These are phyloP conservation scores for Saccharomycopsis lassenensis DNA, from an alignment of 805 yeast genomes.

Conservation along the genomic window DNA sequence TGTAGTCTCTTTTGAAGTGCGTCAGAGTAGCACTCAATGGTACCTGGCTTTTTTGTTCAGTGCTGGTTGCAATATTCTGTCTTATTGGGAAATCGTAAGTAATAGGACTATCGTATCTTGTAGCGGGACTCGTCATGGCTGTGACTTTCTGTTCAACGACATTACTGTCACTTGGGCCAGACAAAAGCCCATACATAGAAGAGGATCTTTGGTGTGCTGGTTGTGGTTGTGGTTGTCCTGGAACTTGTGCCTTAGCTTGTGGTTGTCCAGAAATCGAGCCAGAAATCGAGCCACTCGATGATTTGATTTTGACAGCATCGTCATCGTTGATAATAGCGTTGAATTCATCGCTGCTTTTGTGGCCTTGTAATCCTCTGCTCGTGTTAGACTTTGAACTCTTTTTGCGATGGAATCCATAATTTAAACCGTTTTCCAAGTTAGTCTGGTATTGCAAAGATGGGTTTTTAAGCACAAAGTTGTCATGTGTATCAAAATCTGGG, in stretches of 20 bases:
- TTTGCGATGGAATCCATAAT: conserved; percentile 13
- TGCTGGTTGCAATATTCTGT: not conserved
- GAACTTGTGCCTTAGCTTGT: too few relatives aligned
- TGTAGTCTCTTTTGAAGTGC: conserved; percentile 1
- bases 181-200: too few relatives aligned
- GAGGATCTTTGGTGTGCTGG: conserved; percentile 1
- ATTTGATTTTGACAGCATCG: not conserved
- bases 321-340: not conserved
- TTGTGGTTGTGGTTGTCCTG: conserved; percentile 1
- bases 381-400: too few relatives aligned
- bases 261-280: not conserved
- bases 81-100: conserved; percentile 10
- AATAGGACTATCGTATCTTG: conserved; percentile 8
- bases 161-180: too few relatives aligned
- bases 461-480: conserved; percentile 2
- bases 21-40: conserved; percentile 3
- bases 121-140: not conserved
- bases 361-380: not conserved
- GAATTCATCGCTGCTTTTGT: conserved; percentile 1
- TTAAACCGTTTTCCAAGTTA: conserved; percentile 13
- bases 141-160: too few relatives aligned
- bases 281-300: not conserved
- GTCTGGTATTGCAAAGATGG: conserved; percentile 12
- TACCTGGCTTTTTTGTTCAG: too few relatives aligned
- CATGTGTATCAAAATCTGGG: conserved; percentile 8